Conservation (phyloP, 768 basidiomycete genomes). For the Phylloporus sp. region DNA sequence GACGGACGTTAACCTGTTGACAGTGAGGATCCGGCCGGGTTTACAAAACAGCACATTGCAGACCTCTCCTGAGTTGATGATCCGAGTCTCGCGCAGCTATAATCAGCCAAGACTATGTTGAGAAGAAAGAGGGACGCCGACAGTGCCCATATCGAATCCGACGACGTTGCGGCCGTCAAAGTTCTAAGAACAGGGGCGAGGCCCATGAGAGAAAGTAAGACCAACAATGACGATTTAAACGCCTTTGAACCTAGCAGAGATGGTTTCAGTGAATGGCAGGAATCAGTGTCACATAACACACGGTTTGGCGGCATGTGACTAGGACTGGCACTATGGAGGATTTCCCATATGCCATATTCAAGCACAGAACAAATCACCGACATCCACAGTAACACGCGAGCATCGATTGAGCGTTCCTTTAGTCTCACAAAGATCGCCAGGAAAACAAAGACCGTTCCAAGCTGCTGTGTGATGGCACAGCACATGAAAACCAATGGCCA, state of each 20-base stretch:
- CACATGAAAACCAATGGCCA: slow-evolving; percentile 65
- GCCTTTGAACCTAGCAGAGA: slow-evolving; percentile 55
- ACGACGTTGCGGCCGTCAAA: slow-evolving; percentile 89
- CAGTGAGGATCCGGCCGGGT: slow-evolving; percentile 20
- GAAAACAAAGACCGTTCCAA: slow-evolving; percentile 77
- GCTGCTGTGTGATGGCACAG: slow-evolving; percentile 78
- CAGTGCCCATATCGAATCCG: slow-evolving; percentile 95
- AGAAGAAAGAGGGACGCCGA: slow-evolving; percentile 80
- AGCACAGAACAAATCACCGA: slow-evolving; percentile 55
- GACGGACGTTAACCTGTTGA: slow-evolving; percentile 68
- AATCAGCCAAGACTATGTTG: slow-evolving; percentile 81
- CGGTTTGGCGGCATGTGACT: slow-evolving; percentile 17
- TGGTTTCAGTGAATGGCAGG: slow-evolving; percentile 8
- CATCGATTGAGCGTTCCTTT: slow-evolving; percentile 58
- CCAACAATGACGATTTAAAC: slow-evolving; percentile 76
- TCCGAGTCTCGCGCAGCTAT: slow-evolving; percentile 46
- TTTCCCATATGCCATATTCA: slow-evolving; percentile 62
- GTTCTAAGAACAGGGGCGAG: slow-evolving; percentile 89
- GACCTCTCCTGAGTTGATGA: slow-evolving; percentile 58
- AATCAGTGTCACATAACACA: slow-evolving; percentile 14
- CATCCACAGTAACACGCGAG: slow-evolving; percentile 61
- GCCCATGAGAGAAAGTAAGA: slow-evolving; percentile 84
- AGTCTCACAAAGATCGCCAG: slow-evolving; percentile 73
- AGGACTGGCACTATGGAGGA: slow-evolving; percentile 40
- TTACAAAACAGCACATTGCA: slow-evolving; percentile 21